Conservation (phyloP, 805 yeast genomes). For the Ascoidea asiatica region DNA sequence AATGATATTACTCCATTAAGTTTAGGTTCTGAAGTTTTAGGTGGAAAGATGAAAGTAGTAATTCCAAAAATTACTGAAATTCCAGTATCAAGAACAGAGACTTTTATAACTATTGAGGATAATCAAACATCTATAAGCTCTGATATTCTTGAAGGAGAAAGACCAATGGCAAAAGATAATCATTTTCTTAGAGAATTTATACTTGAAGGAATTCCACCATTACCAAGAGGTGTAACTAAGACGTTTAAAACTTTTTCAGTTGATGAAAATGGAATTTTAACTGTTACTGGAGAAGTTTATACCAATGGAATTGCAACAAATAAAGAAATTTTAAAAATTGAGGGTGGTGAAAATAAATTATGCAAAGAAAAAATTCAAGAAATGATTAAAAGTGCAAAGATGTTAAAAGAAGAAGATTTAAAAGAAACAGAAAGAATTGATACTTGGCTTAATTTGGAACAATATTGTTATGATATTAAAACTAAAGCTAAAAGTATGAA, state of each 20-base stretch:
- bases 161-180: slow-evolving; percentile 92
- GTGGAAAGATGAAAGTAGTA: slow-evolving; percentile 98
- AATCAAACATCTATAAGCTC: slow-evolving; percentile 98
- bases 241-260: slow-evolving; percentile 94
- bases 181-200: slow-evolving; percentile 95
- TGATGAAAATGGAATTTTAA: slow-evolving; percentile 95
- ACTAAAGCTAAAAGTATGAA: too few relatives aligned
- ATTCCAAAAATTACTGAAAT: slow-evolving; percentile 95
- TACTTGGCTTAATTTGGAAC: slow-evolving; percentile 91
- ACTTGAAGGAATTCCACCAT: slow-evolving; percentile 93
- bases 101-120: slow-evolving; percentile 93
- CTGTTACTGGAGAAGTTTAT: slow-evolving; percentile 94
- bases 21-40: slow-evolving; percentile 96
- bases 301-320: slow-evolving; percentile 97
- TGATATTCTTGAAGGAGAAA: slow-evolving; percentile 97
- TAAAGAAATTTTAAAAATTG: too few relatives aligned
- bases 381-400: slow-evolving; percentile 97
- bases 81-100: slow-evolving; percentile 95
- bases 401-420: slow-evolving; percentile 94
- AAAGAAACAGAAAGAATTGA: slow-evolving; percentile 85
- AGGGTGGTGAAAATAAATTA: too few relatives aligned
- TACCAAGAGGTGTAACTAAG: slow-evolving; percentile 98
- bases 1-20: slow-evolving; percentile 97
- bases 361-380: slow-evolving; percentile 96
- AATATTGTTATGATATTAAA: slow-evolving; percentile 89